These are phyloP conservation scores for Paraglomus brasilianum DNA, from an alignment of 192 early-diverging fungal genomes.

Conservation along the genomic window DNA sequence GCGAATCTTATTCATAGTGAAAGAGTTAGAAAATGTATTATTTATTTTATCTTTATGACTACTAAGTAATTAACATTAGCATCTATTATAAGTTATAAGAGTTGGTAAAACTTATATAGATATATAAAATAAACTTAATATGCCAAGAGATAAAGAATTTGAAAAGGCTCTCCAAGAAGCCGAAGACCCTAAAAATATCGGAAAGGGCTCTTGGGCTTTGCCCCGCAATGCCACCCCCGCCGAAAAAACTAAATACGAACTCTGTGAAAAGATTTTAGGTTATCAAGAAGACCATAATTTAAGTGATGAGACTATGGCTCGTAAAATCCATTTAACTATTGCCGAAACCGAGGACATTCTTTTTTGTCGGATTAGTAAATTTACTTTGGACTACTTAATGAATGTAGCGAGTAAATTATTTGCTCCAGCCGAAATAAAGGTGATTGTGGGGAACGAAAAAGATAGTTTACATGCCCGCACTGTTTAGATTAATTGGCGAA, in stretches of 20 bases:
- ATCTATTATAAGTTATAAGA: too few species aligned
- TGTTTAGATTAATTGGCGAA: too few species aligned
- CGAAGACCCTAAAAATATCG: conserved; percentile 10
- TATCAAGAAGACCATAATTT: conserved; percentile 9
- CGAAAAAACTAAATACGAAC: background rate
- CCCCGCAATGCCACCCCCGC: background rate
- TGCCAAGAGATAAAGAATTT: conserved; percentile 3
- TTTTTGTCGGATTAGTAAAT: background rate
- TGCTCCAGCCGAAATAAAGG: too few species aligned
- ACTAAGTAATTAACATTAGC: too few species aligned
- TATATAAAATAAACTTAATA: too few species aligned
- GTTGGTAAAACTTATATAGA: too few species aligned
- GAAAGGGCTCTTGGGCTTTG: background rate
- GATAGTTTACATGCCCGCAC: too few species aligned
- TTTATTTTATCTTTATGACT: too few species aligned
- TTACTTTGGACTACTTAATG: background rate
- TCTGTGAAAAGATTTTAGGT: conserved; percentile 4
- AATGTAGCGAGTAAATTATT: too few species aligned
- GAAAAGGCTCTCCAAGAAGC: background rate
- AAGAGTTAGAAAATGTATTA: background rate
- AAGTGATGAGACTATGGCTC: background rate
- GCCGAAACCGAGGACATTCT: conserved; percentile 8
- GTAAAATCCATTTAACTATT: background rate
- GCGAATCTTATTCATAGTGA: conserved; percentile 17
- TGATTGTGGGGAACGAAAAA: too few species aligned